These are phyloP conservation scores for Arabis alpina DNA, from an alignment of 345 rosid species.

Conservation along the genomic window DNA sequence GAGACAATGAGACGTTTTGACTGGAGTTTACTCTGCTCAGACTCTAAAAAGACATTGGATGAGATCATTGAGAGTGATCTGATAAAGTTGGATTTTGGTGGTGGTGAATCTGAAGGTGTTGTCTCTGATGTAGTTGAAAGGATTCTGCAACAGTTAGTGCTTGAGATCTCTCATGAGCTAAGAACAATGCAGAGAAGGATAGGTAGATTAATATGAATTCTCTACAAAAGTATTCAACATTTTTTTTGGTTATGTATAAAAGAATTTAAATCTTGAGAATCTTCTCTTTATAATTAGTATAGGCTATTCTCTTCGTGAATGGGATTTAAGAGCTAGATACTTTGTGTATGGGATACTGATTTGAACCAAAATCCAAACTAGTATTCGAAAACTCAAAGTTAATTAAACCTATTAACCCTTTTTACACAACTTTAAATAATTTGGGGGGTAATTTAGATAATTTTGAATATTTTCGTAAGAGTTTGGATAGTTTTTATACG, in stretches of 20 bases:
- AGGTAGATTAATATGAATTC: constrained; percentile 14
- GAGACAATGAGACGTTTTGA: constrained; percentile 60
- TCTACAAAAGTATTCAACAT: not conserved
- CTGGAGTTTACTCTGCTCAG: constrained; percentile 43
- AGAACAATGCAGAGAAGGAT: constrained; percentile 28
- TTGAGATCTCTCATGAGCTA: constrained; percentile 48
- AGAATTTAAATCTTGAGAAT: not conserved
- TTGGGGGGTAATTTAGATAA: no score
- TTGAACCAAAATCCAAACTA: no score
- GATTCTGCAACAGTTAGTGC: constrained; percentile 55
- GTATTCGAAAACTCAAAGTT: no score
- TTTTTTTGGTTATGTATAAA: constrained; percentile 38
- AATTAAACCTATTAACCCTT: no score
- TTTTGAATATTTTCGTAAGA: no score
- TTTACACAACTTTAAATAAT: no score
- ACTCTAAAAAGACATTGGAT: constrained; percentile 46
- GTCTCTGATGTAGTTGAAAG: constrained; percentile 53
- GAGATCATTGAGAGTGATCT: constrained; percentile 57
- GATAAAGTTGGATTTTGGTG: constrained; percentile 48
- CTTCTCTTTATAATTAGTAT: not conserved
- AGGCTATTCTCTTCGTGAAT: no score
- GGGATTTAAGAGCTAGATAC: no score
- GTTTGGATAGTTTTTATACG: no score
- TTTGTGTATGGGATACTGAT: no score
- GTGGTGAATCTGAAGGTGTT: constrained; percentile 53